Base-by-base conservation (phyloP, 1,139 yeast genomes). In the Yarrowia galli region DNA sequence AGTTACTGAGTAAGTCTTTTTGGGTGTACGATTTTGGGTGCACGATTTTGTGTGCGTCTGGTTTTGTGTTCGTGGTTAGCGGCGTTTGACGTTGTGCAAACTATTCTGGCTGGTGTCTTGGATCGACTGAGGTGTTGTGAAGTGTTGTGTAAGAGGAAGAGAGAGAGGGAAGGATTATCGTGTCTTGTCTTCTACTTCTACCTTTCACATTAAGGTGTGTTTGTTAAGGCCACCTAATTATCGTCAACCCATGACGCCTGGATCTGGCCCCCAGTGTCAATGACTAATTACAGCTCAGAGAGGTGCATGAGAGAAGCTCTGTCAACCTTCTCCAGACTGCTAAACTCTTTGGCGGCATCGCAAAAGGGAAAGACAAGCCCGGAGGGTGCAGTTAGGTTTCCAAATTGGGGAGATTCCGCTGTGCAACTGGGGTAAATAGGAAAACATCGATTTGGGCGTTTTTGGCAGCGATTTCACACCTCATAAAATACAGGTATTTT, bases 291-390 rank as follows among this genome's bases (percentile, higher is more conserved):
- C 13, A 22, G 23, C 18, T n/a, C 3, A 25, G 28, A 25, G 28
- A 25, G 7, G 23, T 38, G 61, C 61, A 40, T 40, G 46, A 38
- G 60, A 16, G 60, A 22, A 12, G 60, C 60, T n/a, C n/a, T n/a
- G n/a, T n/a, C n/a, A n/a, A n/a, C n/a, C n/a, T n/a, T n/a, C n/a
- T n/a, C n/a, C n/a, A n/a, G n/a, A n/a, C n/a, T n/a, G n/a, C n/a
- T n/a, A n/a, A n/a, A 45, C 23, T 25, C 7, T 25, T 16, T 16
- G 23, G 22, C 60, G 60, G 60, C 60, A 54, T 16, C 45, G 60
- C 42, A 54, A 54, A 54, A 54, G 38, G 46, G 61, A 10, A 54
- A 54, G 36, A 38, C 48, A 54, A 54, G 48, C 48, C 23, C 61
- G 46, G 36, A 15, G 7, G 32, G 10, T 25, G 61, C 23, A n/a